Evolutionary conservation across 139 green algal species (phyloP), one percentile per base, ranked within the genome.

Genomic region (Volvox africanus): DNA sequence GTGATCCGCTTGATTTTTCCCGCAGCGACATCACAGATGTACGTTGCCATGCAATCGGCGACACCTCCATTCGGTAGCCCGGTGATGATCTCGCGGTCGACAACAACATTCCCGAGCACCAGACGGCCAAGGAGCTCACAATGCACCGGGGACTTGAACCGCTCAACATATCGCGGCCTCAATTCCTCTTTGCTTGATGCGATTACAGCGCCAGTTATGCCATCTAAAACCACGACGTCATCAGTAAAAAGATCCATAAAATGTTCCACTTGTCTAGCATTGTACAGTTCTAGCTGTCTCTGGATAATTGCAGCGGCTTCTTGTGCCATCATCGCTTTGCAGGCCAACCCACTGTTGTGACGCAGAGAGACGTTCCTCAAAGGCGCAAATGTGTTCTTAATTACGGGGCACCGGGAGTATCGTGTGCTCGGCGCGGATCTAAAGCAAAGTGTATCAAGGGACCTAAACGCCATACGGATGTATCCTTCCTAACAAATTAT

Each of bases 31-130:
- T 80, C 82, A 62, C 86, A 84, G 11, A 91, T 76, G 50, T 95
- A 95, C 12, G 93, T 95, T 1, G 88, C 93, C 81, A 95, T 82
- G 88, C 93, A 95, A 35, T 95, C 93, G 0, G 93, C 91, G 0
- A 88, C 73, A 13, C 87, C 88, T 24, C 32, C 81, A 33, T 88
- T 50, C 14, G 92, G 92, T 24, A 94, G 84, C 9, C 92, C 92
- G 16, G 89, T 93, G 69, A 95, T 95, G 82, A 94, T 92, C 55
- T 93, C 92, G n/a, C 89, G 73, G 77, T 95, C 93, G 28, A 95
- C 92, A 21, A 95, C 92, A 17, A 91, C 88, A 35, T 73, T 77
- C 2, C 93, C 93, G 1, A 92, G 83, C 28, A 76, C 89, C 67
- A 95, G 55, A 26, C 93, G 82, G 0, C 90, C 93, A 62, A 95